Evolutionary conservation across 1,284 basidiomycete species (phyloP).

Genomic region (Kwoniella shivajii): DNA sequence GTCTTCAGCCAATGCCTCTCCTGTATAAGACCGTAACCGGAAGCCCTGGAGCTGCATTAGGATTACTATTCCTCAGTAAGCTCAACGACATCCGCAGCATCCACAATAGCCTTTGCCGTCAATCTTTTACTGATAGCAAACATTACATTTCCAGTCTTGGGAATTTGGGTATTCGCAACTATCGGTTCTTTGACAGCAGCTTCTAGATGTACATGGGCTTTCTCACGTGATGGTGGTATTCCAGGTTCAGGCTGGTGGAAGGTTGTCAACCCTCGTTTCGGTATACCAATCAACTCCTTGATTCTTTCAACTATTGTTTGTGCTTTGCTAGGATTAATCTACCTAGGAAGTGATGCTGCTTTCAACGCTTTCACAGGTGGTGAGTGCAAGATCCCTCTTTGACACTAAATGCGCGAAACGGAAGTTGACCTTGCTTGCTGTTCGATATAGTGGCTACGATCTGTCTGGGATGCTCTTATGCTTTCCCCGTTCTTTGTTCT

Average conservation of each 20-base stretch:
- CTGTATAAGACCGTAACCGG: slow-evolving; percentile 56
- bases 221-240: slow-evolving; percentile 56
- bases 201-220: slow-evolving; percentile 56
- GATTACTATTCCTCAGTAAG: slow-evolving; percentile 55
- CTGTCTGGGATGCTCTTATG: slow-evolving; percentile 51
- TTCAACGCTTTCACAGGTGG: slow-evolving; percentile 48
- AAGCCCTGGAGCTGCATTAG: slow-evolving; percentile 54
- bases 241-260: slow-evolving; percentile 52
- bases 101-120: no score
- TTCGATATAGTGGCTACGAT: slow-evolving; percentile 43
- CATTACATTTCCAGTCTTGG: slow-evolving; percentile 43
- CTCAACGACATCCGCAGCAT: not conserved
- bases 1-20: slow-evolving; percentile 56
- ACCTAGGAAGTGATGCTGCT: slow-evolving; percentile 47
- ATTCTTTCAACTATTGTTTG: slow-evolving; percentile 54
- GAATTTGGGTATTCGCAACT: slow-evolving; percentile 56
- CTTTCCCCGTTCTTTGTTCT: slow-evolving; percentile 54
- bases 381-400: slow-evolving; percentile 17
- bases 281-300: slow-evolving; percentile 54
- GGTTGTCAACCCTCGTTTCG: slow-evolving; percentile 50
- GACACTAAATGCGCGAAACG: not conserved
- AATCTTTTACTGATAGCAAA: not conserved
- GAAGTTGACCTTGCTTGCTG: not conserved
- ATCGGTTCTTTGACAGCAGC: slow-evolving; percentile 57
- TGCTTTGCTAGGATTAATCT: slow-evolving; percentile 54